Base-by-base conservation (phyloP, 2,329 filamentous ascomycete species). In the Aspergillus pseudotamarii region DNA sequence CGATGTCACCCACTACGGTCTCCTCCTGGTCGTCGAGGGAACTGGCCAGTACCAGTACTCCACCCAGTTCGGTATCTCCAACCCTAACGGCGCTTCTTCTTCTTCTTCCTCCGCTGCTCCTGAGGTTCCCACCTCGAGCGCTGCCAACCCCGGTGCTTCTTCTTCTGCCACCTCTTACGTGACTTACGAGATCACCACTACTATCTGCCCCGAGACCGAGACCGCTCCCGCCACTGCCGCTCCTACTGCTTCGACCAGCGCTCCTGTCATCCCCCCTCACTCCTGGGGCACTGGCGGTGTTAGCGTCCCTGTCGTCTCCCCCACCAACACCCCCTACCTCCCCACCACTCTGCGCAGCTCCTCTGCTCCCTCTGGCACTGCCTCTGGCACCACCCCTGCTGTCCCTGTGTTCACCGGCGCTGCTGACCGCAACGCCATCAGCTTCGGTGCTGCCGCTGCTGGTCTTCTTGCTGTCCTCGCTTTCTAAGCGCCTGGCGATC, bases 21-120 rank as follows among this genome's bases (percentile, higher is more conserved):
- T 89, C 72, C 81, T 88, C 74, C 76, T 90, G 70, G 85, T 89
- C 68, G 85, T 85, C 67, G 85, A 88, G 71, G 79, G 80, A 57
- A 85, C 81, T 66, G 85, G 86, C 73, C 77, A 84, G 72, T 89
- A 86, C 82, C 87, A 89, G 74, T 87, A 83, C 78, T 84, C 83
- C 50, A 85, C 84, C 63, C 86, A 89, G 75, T 89, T 89, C 79
- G 87, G 87, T 70, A 82, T 89, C 78, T 61, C 72, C 60, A 76
- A 76, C 68, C 60, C 72, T 50, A 59, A 64, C 36, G 63, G 64
- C 48, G 60, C 21, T 57, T 38, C 62, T 38, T 59, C 71, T 28
- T 56, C 61, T 54, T 65, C 68, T 12, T 56, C 60, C 19, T 50
- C 66, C 21, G 34, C 36, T 38, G 43, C 60, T 34, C 10, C 48